Evolutionary conservation across 2,329 filamentous ascomycete genomes (phyloP).

Genomic region (Ophiocordyceps camponoti-saundersi): DNA sequence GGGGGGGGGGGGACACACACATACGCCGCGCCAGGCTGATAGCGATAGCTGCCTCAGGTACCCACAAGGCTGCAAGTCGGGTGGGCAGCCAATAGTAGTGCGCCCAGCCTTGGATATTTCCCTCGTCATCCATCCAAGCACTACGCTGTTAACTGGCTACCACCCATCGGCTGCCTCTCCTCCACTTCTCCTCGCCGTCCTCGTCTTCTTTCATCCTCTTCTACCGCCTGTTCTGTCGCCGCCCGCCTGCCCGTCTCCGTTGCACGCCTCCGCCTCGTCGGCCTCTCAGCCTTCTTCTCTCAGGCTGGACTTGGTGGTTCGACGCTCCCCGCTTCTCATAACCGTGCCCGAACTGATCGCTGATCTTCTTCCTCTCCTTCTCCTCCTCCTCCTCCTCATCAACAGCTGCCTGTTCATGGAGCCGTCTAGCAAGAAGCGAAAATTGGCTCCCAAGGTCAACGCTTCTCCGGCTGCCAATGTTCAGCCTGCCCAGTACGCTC

Average conservation of each 20-base stretch:
- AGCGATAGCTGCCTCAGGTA: not conserved
- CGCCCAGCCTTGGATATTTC: not conserved
- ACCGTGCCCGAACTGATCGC: not conserved
- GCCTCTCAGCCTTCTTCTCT: not conserved
- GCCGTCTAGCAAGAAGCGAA: conserved; percentile 24
- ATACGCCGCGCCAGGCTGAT: not conserved
- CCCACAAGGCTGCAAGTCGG: not conserved
- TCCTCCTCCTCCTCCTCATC: not conserved
- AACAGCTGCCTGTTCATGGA: conserved; percentile 16
- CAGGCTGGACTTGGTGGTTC: not conserved
- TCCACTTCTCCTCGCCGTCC: not conserved
- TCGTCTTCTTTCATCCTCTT: not conserved
- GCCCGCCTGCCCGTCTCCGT: not conserved
- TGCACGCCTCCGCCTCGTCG: not conserved
- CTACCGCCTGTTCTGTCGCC: not conserved
- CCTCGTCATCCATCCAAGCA: not conserved
- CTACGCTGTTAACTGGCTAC: not conserved
- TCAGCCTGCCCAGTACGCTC: conserved; percentile 14
- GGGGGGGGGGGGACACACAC: too few species aligned
- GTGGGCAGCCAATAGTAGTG: not conserved
- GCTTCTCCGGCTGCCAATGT: conserved; percentile 13
- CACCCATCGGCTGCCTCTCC: not conserved
- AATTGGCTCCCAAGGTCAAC: conserved; percentile 24
- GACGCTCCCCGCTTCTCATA: not conserved
- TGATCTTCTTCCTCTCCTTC: not conserved